These are phyloP conservation scores for Fusarium newnesense DNA, from an alignment of 2,329 filamentous ascomycete genomes.

Conservation along the genomic window DNA sequence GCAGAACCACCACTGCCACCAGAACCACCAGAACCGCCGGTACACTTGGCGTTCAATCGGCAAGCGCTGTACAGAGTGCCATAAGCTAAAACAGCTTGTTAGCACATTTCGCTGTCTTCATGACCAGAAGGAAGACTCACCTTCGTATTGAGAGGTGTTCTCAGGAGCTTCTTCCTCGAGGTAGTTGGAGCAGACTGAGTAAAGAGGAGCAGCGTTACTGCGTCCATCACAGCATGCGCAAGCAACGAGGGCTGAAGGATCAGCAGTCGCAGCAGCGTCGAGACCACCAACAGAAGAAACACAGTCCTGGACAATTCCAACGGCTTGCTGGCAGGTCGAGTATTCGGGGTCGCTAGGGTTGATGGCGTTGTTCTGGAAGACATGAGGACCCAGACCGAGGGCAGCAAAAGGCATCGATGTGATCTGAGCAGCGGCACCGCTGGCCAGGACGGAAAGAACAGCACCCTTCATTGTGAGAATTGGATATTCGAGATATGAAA, in stretches of 20 bases:
- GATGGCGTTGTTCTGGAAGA: slow-evolving; percentile 40
- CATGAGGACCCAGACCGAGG: slow-evolving; percentile 27
- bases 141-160: slow-evolving; percentile 37
- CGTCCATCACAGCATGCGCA: slow-evolving; percentile 46
- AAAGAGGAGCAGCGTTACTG: slow-evolving; percentile 39
- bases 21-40: background rate
- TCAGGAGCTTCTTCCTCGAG: slow-evolving; percentile 38
- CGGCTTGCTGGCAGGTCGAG: slow-evolving; percentile 38
- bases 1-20: background rate
- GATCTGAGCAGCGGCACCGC: slow-evolving; percentile 43
- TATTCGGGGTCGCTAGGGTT: slow-evolving; percentile 41
- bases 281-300: slow-evolving; percentile 39
- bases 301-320: slow-evolving; percentile 38
- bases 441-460: slow-evolving; percentile 38
- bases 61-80: slow-evolving; percentile 43
- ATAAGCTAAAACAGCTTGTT: slow-evolving; percentile 38
- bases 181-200: slow-evolving; percentile 46
- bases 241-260: slow-evolving; percentile 32
- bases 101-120: background rate
- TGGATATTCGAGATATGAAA: background rate
- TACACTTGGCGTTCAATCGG: slow-evolving; percentile 21
- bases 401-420: slow-evolving; percentile 32
- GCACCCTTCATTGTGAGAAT: slow-evolving; percentile 39
- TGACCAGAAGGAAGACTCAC: slow-evolving; percentile 24
- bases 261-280: slow-evolving; percentile 38